These are phyloP conservation scores for Bipolaris cookei DNA, from an alignment of 2,329 filamentous ascomycete species.

Conservation along the genomic window DNA sequence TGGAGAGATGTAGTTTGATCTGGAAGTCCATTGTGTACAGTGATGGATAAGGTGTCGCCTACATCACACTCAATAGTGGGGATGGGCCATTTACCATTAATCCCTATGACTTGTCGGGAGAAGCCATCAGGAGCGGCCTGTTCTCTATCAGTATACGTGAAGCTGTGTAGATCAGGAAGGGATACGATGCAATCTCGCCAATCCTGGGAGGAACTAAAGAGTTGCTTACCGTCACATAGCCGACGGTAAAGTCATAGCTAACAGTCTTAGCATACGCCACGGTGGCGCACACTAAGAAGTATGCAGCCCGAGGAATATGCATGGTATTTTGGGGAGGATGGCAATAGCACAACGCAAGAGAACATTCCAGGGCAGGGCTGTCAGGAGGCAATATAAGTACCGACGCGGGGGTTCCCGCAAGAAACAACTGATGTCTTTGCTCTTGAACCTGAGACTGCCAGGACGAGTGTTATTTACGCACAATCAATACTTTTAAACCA, in stretches of 20 bases:
- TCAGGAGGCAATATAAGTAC: conserved; percentile 8
- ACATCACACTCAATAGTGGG: conserved; percentile 68
- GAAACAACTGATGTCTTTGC: conserved; percentile 1
- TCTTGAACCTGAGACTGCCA: neutral
- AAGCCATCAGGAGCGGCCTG: conserved; percentile 65
- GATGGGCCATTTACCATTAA: conserved; percentile 65
- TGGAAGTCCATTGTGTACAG: conserved; percentile 42
- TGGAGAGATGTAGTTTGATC: conserved; percentile 46
- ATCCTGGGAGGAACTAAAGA: too few species aligned
- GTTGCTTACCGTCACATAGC: conserved; percentile 53
- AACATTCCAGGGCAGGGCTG: neutral
- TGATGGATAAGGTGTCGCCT: conserved; percentile 53
- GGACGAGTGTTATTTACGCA: neutral
- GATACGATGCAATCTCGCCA: neutral
- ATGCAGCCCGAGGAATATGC: conserved; percentile 7
- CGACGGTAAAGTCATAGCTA: conserved; percentile 59
- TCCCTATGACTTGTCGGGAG: conserved; percentile 72
- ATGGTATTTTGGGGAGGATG: conserved; percentile 7
- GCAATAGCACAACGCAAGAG: neutral
- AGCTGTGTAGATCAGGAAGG: too few species aligned
- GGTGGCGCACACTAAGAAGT: conserved; percentile 16
- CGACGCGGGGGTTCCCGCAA: neutral
- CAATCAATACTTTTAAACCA: conserved; percentile 2
- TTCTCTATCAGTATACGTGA: neutral
- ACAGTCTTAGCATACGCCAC: conserved; percentile 45